Percentiles rank a stretch among this genome's conserved stretches.
These are phyloP conservation scores for Microbotryomycetes sp. DNA, from an alignment of 1,284 basidiomycete genomes.

Conservation along the genomic window DNA sequence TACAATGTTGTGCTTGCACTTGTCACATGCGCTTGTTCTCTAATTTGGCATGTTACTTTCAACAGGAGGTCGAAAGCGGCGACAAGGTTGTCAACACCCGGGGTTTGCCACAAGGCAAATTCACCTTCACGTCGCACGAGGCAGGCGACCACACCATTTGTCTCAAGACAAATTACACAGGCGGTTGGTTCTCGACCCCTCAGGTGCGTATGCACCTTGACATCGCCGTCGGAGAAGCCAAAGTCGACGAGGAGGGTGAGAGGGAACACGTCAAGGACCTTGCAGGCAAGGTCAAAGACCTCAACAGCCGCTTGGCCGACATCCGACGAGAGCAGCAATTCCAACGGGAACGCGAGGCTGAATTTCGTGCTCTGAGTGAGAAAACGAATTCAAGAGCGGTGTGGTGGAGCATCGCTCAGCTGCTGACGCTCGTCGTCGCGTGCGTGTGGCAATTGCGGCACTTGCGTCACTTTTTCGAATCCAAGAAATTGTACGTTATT, in stretches of 20 bases:
- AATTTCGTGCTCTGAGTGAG: conserved; percentile 84
- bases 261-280: conserved; percentile 80
- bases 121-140: conserved; percentile 96
- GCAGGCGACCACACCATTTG: conserved; percentile 96
- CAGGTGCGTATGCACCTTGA: conserved; percentile 95
- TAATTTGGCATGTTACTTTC: background rate
- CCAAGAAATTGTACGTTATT: conserved; percentile 33
- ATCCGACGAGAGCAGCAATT: conserved; percentile 95
- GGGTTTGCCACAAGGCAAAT: conserved; percentile 81
- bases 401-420: conserved; percentile 87
- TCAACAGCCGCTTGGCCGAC: conserved; percentile 88
- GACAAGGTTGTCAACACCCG: conserved; percentile 77
- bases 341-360: conserved; percentile 84
- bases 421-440: conserved; percentile 72
- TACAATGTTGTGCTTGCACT: background rate
- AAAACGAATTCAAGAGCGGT: conserved; percentile 79
- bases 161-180: conserved; percentile 75
- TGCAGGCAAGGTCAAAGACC: conserved; percentile 75
- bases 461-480: conserved; percentile 46
- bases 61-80: conserved; percentile 67
- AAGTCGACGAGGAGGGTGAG: conserved; percentile 49
- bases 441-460: conserved; percentile 91
- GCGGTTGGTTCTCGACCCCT: conserved; percentile 73
- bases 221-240: conserved; percentile 52
- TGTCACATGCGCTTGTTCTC: conserved; percentile 3